Base-by-base conservation (phyloP, 495 filamentous ascomycete species). In the Neurospora sp. region DNA sequence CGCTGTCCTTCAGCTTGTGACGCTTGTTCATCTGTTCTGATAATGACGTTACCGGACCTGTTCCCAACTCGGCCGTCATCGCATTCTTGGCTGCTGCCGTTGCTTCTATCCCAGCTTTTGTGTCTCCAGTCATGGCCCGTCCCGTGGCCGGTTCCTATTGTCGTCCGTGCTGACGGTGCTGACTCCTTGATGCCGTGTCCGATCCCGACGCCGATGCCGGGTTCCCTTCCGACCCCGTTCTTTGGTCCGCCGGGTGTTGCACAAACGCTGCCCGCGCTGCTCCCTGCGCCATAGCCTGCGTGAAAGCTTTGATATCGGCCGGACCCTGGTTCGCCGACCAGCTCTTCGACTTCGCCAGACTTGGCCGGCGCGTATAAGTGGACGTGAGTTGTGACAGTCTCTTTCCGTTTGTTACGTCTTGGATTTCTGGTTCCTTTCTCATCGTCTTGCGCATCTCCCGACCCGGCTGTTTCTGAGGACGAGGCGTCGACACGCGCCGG, bases 371-470 rank as follows among this genome's bases (percentile, higher is more conserved):
- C 38, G 72, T 76, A 75, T 75, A 79, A 38, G 72, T 78, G 78
- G 39, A 76, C 72, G 62, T 76, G 74, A 48, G 75, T 74, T 71
- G 72, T 44, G 75, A 77, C 23, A 35, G 54, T 66, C 54, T 66
- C 54, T 72, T 23, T 69, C 69, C 39, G 7, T 75, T 70, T 31
- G 48, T 59, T 40, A 40, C 35, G 4, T 62, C 31, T 38, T 23
- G 69, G 40, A 23, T 31, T 69, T 27, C 23, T 11, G 37, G 6
- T 31, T 39, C 66, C 66, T 41, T 71, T 23, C 76, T 78, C 78
- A 80, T 77, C 38, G 78, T 79, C 73, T 78, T 79, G 46, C 78
- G 76, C 74, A 80, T 79, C 70, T 74, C 74, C 42, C 70, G 6
- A 35, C 14, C 54, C 27, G 70, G 18, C 69, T 72, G 54, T 37